These are phyloP conservation scores for Aspergillus pseudoterreus DNA, from an alignment of 2,329 filamentous ascomycete genomes.

Conservation along the genomic window DNA sequence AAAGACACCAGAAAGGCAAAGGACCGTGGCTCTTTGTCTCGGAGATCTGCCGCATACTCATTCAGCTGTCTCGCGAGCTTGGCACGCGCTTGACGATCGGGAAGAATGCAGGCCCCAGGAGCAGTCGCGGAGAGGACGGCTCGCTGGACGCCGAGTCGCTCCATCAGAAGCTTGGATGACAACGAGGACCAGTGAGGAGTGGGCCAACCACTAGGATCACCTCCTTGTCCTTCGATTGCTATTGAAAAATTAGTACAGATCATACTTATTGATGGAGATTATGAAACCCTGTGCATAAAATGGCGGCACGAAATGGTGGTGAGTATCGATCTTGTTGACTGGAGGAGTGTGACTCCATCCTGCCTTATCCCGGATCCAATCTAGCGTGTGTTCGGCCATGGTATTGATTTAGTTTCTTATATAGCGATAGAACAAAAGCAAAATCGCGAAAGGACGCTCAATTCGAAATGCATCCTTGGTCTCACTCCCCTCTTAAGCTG, in stretches of 20 bases:
- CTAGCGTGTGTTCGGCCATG: constrained; percentile 8
- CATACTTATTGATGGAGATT: background rate
- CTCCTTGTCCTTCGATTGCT: constrained; percentile 18
- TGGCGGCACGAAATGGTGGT: constrained; percentile 21
- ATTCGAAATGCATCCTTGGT: too few species aligned
- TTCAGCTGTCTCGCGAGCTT: constrained; percentile 1
- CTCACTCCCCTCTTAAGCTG: background rate
- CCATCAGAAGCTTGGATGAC: constrained; percentile 16
- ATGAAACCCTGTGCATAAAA: constrained; percentile 20
- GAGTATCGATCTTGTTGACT: constrained; percentile 23
- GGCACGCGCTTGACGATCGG: background rate
- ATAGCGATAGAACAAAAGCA: background rate
- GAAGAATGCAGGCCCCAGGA: constrained; percentile 9
- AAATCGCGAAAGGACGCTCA: background rate
- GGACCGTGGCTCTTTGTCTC: constrained; percentile 3
- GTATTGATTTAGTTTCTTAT: background rate
- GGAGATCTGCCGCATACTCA: constrained; percentile 1
- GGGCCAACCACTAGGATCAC: constrained; percentile 21
- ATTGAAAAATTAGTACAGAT: background rate
- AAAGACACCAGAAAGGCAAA: constrained; percentile 14
- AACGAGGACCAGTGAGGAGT: constrained; percentile 15
- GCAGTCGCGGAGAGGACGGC: constrained; percentile 11
- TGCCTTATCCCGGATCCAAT: constrained; percentile 18
- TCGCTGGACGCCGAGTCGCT: constrained; percentile 8
- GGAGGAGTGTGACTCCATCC: constrained; percentile 16